Evolutionary conservation across 2,329 filamentous ascomycete species (phyloP).

Genomic region (Botryotinia narcissicola): DNA sequence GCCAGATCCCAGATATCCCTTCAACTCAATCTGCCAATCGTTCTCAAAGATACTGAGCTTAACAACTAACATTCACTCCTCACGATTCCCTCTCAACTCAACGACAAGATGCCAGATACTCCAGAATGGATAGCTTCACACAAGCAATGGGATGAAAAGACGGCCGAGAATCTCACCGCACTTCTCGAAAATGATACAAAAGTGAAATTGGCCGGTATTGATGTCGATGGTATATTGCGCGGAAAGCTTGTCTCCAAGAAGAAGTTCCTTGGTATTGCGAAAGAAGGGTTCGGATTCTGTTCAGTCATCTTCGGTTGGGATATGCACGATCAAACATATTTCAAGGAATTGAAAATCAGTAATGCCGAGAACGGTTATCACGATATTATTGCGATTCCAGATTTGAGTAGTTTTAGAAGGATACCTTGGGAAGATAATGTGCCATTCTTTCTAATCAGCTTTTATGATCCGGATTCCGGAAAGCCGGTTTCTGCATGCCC

Average conservation of each 20-base stretch:
- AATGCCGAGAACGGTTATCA: slow-evolving; percentile 89
- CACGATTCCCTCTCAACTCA: not conserved
- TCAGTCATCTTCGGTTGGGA: slow-evolving; percentile 96
- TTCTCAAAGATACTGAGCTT: not conserved
- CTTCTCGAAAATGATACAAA: slow-evolving; percentile 69
- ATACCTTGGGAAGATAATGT: slow-evolving; percentile 90
- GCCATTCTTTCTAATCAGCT: slow-evolving; percentile 81
- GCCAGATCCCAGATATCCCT: not conserved
- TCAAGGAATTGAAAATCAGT: slow-evolving; percentile 79
- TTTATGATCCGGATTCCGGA: slow-evolving; percentile 75
- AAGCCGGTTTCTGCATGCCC: slow-evolving; percentile 75
- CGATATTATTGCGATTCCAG: slow-evolving; percentile 79
- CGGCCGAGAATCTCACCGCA: slow-evolving; percentile 60
- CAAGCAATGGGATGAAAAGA: slow-evolving; percentile 45
- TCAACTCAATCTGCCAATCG: not conserved
- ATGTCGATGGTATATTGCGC: slow-evolving; percentile 82
- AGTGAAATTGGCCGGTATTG: slow-evolving; percentile 84
- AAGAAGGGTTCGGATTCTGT: slow-evolving; percentile 86
- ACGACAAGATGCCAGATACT: slow-evolving; percentile 13
- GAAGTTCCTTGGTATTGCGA: slow-evolving; percentile 84
- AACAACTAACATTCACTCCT: not conserved
- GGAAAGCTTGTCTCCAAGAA: slow-evolving; percentile 91
- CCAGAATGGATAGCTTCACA: slow-evolving; percentile 19
- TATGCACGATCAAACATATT: slow-evolving; percentile 92
- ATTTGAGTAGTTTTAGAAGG: slow-evolving; percentile 72